Evolutionary conservation across 2,329 filamentous ascomycete genomes (phyloP), one percentile per base, ranked within the genome.

Genomic region (Beauveria sp.): DNA sequence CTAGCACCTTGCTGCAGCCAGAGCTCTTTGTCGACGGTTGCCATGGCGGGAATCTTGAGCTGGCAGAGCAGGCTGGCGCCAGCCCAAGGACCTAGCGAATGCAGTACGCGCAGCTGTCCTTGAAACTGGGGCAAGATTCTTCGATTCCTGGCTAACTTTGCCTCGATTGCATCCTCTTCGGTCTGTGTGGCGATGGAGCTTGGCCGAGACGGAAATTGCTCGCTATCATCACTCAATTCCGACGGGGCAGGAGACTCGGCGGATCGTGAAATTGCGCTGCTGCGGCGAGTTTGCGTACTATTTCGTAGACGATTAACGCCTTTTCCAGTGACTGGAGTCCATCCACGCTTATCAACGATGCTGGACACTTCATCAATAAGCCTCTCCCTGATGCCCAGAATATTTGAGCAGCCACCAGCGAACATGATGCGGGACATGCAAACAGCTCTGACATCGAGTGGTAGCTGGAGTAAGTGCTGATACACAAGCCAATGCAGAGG

Each of bases 381-480:
- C 28, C 93, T 85, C 26, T 82, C 80, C 66, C 90, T 91, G 28
- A 99, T 76, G 1, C 95, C 95, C 0, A 93, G 83, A 9, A 97
- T 86, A 28, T 83, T 83, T 6, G 91, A 86, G 53, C 89, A 89
- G 2, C 91, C 91, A 38, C 95, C 95, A 0, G 88, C 88, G 69
- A 99, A 89, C 18, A 96, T 79, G 51, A 98, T 89, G 45, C 93
- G 89, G 1, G 92, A 87, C 86, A 97, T 95, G 73, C 93, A 97
- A 5, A 88, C 76, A 1, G 89, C 88, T 26, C 95, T 86, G 4
- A 93, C 86, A 73, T 99, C 95, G 4, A 93, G 77, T 0, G 92
- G 90, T 1, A 97, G 79, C 8, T 85, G 81, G 1, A 96, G 79
- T 1, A 99, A 81, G 43, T 87, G 83, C 59, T 84, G 83, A 74